Evolutionary conservation across 495 filamentous ascomycete species (phyloP).

Genomic region (Podospora didyma): DNA sequence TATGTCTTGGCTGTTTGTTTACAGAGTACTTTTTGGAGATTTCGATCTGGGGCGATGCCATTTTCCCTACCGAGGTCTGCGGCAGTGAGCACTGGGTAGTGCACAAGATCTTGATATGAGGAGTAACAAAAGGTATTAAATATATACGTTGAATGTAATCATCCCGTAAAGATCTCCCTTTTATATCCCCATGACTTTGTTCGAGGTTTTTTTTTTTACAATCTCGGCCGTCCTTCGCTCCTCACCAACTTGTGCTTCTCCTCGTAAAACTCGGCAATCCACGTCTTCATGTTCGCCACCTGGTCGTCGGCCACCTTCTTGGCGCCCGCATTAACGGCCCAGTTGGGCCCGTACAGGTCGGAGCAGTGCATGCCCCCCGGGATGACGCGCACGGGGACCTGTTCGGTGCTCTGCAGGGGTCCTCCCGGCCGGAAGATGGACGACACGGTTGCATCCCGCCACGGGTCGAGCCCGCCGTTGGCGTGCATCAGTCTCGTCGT

Average conservation of each 20-base stretch:
- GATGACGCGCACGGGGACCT: constrained; percentile 31
- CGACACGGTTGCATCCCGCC: constrained; percentile 38
- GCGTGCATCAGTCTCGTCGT: constrained; percentile 56
- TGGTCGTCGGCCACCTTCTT: constrained; percentile 29
- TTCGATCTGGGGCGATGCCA: no score
- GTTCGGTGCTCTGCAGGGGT: constrained; percentile 28
- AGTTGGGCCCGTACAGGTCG: constrained; percentile 46
- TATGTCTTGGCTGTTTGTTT: neutral
- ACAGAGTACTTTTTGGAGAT: no score
- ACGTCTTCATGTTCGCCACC: constrained; percentile 32
- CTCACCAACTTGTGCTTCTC: constrained; percentile 18
- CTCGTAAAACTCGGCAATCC: constrained; percentile 40
- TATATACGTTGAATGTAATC: no score
- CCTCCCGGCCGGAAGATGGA: constrained; percentile 38
- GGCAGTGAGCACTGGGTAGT: no score
- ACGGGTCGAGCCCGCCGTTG: constrained; percentile 51
- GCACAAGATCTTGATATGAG: no score
- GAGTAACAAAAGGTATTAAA: no score
- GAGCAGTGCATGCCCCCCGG: constrained; percentile 39
- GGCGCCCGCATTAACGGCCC: constrained; percentile 36
- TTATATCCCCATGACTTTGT: no score
- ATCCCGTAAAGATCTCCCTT: no score
- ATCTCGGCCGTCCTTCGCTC: neutral
- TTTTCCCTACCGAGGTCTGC: no score
- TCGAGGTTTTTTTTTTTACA: no score